Conservation (phyloP, 2,329 filamentous ascomycete species). For the Tetracladium maxilliforme region DNA sequence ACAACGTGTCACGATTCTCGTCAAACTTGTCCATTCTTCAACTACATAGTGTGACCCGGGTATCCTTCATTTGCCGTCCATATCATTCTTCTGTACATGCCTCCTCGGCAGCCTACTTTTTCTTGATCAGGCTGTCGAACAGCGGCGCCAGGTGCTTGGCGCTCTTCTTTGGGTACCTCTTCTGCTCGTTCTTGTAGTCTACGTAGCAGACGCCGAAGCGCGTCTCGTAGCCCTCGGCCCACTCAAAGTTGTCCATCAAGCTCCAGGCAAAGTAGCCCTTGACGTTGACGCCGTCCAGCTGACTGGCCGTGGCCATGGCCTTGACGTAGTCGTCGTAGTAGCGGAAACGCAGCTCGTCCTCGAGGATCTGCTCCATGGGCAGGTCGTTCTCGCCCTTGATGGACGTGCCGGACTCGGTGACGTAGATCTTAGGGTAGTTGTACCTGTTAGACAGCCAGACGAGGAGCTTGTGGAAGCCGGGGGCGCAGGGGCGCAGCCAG, state of each 20-base stretch:
- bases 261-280: constrained; percentile 77
- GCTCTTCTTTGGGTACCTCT: constrained; percentile 73
- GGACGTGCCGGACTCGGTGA: constrained; percentile 81
- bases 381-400: constrained; percentile 73
- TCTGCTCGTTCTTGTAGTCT: constrained; percentile 68
- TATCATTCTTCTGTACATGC: too few species aligned
- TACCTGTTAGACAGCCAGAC: constrained; percentile 69
- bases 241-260: constrained; percentile 49
- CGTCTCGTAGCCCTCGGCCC: constrained; percentile 75
- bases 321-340: constrained; percentile 69
- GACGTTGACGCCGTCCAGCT: constrained; percentile 63
- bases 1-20: too few species aligned
- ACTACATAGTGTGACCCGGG: too few species aligned
- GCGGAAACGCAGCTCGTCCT: constrained; percentile 68
- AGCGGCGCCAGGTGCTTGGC: constrained; percentile 55
- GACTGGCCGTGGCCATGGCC: constrained; percentile 60
- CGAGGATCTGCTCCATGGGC: constrained; percentile 51
- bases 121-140: constrained; percentile 57
- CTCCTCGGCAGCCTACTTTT: constrained; percentile 30
- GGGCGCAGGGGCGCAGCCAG: constrained; percentile 65
- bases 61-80: too few species aligned
- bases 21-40: too few species aligned
- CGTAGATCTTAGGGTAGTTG: constrained; percentile 62
- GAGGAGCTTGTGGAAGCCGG: constrained; percentile 64
- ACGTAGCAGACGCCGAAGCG: constrained; percentile 75